Evolutionary conservation across 1,139 yeast genomes (phyloP), one percentile per base, ranked within the genome.

Genomic region (Taphrina communis): DNA sequence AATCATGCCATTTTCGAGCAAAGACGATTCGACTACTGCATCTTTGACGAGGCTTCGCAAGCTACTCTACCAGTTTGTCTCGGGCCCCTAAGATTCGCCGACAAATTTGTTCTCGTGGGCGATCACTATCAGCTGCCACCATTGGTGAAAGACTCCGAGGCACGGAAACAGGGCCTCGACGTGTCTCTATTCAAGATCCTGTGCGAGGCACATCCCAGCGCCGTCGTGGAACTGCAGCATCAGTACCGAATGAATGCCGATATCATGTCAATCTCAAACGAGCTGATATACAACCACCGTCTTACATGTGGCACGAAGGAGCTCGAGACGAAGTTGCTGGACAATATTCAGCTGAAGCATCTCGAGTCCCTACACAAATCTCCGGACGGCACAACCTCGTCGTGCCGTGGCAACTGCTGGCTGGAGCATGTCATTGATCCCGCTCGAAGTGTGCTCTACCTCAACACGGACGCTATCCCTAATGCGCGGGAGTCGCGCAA

Each of bases 41-140:
- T 94, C 58, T 85, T 95, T 59, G 99, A 94, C 77, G 99, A 94
- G 76, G 98, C 99, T 0, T 92, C 98, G 0, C 99, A 94, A 75
- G 90, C 93, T 0, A 88, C 97, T 0, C 82, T 94, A 81, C 99
- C 99, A 0, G 83, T 90, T 4, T 89, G 96, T 74, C 78, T 94
- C 39, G 99, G 99, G 0, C 98, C 99, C 0, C 77, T 94, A 57
- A 78, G 93, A 46, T 85, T 85, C 71, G 88, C 94, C 46, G 87
- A 89, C 58, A 89, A 84, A 77, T 94, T 94, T 75, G 83, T 95
- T 1, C 82, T 94, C 70, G 98, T 95, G 11, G 99, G 99, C 6
- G 99, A 95, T 76, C 98, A 94, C 76, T 85, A 85, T 73, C 99
- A 95, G 76, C 80, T 95, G 42, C 72, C 76, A 12, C 76, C 76